phyloP scores from a whole-genome alignment of 2,329 filamentous ascomycete species.

The Byssochlamys sp. region DNA sequence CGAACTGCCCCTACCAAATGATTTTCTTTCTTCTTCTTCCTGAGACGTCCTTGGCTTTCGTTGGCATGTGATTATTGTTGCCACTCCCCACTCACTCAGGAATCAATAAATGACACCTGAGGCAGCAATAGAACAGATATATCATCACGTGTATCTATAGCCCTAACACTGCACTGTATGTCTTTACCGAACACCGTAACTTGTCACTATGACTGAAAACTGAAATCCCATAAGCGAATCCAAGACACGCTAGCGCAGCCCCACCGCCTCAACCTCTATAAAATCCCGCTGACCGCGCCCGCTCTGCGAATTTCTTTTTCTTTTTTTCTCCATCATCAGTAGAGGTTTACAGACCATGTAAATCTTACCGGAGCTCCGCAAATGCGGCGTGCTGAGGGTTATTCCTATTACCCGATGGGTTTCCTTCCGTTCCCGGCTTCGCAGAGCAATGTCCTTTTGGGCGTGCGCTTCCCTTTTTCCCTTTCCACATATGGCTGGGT shows the following conservation, averaged over 20 bases:
- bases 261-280: constrained; percentile 16
- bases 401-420: constrained; percentile 35
- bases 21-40: neutral
- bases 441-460: constrained; percentile 25
- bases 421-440: constrained; percentile 44
- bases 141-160: neutral
- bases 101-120: neutral
- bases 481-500: constrained; percentile 35
- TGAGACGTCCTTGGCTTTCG: neutral
- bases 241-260: constrained; percentile 17
- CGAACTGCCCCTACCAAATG: neutral
- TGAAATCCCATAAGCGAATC: constrained; percentile 2
- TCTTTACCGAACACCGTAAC: neutral
- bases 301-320: constrained; percentile 21
- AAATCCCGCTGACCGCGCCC: constrained; percentile 11
- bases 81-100: neutral
- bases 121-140: neutral
- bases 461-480: constrained; percentile 37
- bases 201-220: neutral
- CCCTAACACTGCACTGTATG: neutral
- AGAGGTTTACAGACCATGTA: constrained; percentile 44
- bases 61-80: neutral
- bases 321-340: constrained; percentile 41
- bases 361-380: constrained; percentile 39
- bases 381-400: constrained; percentile 42